These are phyloP conservation scores for Bifiguratus adelaidae DNA, from an alignment of 192 early-diverging fungal species.

Conservation along the genomic window DNA sequence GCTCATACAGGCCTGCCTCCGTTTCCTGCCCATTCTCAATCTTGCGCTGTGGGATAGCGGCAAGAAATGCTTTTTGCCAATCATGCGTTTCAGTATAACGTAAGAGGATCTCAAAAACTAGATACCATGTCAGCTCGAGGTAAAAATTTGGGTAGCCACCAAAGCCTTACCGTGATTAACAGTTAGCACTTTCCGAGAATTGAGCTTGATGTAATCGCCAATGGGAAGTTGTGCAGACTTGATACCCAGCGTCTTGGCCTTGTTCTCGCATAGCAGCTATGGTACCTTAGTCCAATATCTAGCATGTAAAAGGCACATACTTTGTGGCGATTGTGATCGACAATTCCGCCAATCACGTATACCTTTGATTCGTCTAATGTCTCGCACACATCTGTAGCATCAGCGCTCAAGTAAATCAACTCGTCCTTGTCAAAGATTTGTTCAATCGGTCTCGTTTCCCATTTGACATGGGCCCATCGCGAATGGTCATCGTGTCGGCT, in stretches of 20 bases:
- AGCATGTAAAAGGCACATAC: slow-evolving; percentile 4
- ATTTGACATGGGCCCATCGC: slow-evolving; percentile 39
- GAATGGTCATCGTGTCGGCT: slow-evolving; percentile 24
- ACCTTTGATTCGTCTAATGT: slow-evolving; percentile 60
- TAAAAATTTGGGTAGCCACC: not conserved
- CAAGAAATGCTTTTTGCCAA: slow-evolving; percentile 82
- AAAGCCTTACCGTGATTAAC: slow-evolving; percentile 73
- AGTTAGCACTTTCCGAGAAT: slow-evolving; percentile 75
- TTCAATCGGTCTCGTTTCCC: slow-evolving; percentile 4
- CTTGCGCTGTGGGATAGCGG: slow-evolving; percentile 91
- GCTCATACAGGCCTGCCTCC: not conserved
- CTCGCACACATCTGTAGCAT: slow-evolving; percentile 61
- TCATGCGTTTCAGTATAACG: slow-evolving; percentile 62
- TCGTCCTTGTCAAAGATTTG: slow-evolving; percentile 40
- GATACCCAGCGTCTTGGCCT: slow-evolving; percentile 67
- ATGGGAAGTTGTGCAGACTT: slow-evolving; percentile 76
- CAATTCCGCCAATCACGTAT: slow-evolving; percentile 92
- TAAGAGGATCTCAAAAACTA: slow-evolving; percentile 86
- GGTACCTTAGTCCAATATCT: not conserved
- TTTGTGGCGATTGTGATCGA: slow-evolving; percentile 88
- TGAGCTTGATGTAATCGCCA: slow-evolving; percentile 70
- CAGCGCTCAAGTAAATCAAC: slow-evolving; percentile 85
- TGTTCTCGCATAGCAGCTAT: slow-evolving; percentile 60
- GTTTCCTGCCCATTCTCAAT: slow-evolving; percentile 11
- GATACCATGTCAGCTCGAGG: slow-evolving; percentile 1